A percentile compares a stretch with the other conserved stretches of the same genome.
These are phyloP conservation scores for Prunus mume DNA, from an alignment of 306 rosid genomes.

Conservation along the genomic window DNA sequence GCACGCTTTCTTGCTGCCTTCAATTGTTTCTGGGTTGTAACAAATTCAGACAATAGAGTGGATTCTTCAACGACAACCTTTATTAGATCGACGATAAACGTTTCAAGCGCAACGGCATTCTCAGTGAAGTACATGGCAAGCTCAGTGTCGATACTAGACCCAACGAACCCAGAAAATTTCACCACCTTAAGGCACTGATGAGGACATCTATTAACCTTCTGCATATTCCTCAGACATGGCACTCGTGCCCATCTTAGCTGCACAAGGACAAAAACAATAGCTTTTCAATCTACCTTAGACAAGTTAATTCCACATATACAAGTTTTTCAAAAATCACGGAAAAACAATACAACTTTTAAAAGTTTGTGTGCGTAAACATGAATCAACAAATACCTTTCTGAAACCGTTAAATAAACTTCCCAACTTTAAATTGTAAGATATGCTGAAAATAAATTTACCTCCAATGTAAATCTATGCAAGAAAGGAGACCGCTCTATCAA, in stretches of 20 bases:
- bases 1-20: not conserved
- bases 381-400: no score
- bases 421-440: no score
- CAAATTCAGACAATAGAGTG: not conserved
- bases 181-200: constrained; percentile 4
- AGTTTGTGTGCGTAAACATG: no score
- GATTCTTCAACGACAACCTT: not conserved
- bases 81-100: not conserved
- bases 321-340: no score
- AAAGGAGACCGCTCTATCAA: not conserved
- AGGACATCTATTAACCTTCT: not conserved
- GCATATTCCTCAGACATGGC: not conserved
- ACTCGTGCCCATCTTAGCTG: not conserved
- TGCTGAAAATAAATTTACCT: not conserved
- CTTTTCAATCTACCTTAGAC: not conserved
- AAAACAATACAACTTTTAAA: no score
- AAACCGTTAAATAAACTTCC: no score
- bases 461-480: not conserved
- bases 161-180: not conserved
- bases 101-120: not conserved
- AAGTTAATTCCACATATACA: no score
- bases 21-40: not conserved
- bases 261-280: not conserved
- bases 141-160: not conserved
- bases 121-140: not conserved